Conservation (phyloP, 1,139 yeast species). For the Kodamaea alishanica region DNA sequence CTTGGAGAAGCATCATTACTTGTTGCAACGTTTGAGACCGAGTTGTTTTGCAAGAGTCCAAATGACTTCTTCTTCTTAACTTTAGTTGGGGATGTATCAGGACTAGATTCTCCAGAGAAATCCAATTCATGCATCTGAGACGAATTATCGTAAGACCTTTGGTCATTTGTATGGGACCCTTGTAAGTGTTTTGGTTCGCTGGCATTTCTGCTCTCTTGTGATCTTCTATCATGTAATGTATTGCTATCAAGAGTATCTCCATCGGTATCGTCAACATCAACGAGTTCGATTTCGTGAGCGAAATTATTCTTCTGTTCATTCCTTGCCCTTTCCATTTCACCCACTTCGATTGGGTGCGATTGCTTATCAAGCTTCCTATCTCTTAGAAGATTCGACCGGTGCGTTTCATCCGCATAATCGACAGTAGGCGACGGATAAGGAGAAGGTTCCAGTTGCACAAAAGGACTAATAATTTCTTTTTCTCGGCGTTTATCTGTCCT, state of each 20-base stretch:
- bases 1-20: conserved; percentile 11
- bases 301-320: conserved; percentile 2
- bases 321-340: conserved; percentile 1
- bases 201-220: conserved; percentile 1
- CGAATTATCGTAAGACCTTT: neutral
- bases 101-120: conserved; percentile 8
- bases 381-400: neutral
- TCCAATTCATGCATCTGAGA: too few species aligned
- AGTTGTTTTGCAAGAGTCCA: conserved; percentile 19
- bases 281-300: conserved; percentile 2
- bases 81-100: conserved; percentile 18
- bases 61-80: conserved; percentile 24
- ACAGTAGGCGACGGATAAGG: conserved; percentile 9
- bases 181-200: neutral
- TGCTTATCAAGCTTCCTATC: conserved; percentile 4
- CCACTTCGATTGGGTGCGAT: conserved; percentile 3
- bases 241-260: conserved; percentile 6
- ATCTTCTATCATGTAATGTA: conserved; percentile 2
- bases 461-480: neutral
- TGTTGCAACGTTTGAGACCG: conserved; percentile 4
- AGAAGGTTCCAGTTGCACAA: conserved; percentile 1
- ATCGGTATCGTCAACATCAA: conserved; percentile 8
- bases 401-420: conserved; percentile 1
- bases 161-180: neutral
- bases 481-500: too few species aligned